These are phyloP conservation scores for Musa troglodytarum DNA, from an alignment of 176 grass and related monocot species.

Conservation along the genomic window DNA sequence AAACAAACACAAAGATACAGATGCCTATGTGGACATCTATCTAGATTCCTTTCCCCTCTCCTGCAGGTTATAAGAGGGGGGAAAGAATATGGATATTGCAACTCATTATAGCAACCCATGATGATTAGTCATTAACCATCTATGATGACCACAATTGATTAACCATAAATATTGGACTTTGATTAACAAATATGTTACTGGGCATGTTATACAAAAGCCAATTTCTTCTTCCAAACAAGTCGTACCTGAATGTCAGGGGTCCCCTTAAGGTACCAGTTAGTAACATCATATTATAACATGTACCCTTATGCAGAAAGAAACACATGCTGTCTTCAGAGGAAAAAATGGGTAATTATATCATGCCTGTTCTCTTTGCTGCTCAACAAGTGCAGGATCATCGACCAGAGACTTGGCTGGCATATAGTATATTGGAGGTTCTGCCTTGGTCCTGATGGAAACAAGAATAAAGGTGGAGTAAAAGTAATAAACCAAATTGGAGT, in stretches of 20 bases:
- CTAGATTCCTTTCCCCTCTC: no score
- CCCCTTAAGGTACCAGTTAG: background rate
- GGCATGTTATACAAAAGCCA: background rate
- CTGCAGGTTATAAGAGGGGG: no score
- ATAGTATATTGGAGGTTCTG: conserved; percentile 91
- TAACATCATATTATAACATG: background rate
- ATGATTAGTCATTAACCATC: no score
- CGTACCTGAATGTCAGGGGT: background rate
- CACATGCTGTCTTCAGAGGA: background rate
- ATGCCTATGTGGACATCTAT: no score
- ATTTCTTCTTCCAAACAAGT: background rate
- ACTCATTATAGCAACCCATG: no score
- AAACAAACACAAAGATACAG: no score
- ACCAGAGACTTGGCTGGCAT: conserved; percentile 67
- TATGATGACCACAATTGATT: no score
- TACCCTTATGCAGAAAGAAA: background rate
- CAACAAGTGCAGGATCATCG: conserved; percentile 48
- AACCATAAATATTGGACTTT: no score
- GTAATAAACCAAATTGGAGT: conserved; percentile 12
- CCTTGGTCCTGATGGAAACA: conserved; percentile 71
- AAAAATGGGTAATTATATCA: background rate
- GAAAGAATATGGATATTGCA: no score
- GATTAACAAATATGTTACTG: no score
- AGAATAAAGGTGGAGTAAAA: conserved; percentile 30
- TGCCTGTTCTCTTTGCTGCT: conserved; percentile 73